Evolutionary conservation across 768 basidiomycete species (phyloP), one percentile per base, ranked within the genome.

Genomic region (Amanita pseudoporphyria): DNA sequence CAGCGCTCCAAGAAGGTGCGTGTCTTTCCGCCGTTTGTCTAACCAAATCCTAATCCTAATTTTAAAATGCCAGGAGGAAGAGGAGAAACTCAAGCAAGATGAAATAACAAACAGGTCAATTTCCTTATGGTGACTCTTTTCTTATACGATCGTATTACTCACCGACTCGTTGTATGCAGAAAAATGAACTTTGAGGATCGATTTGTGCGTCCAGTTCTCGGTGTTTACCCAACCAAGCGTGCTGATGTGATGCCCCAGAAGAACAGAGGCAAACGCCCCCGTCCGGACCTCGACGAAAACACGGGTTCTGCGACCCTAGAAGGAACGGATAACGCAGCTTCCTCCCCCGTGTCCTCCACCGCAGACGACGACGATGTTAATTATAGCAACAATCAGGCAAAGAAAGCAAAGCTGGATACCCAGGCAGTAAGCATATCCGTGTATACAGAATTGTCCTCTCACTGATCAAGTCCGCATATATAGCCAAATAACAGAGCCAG

Each of bases 151-250:
- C 24, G 32, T 44, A 14, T 39, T 52, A 36, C 18, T 53, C 35
- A 40, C 32, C 49, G 19, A 35, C 21, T 51, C 28, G 21, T 48
- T 52, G 39, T 51, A 45, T 50, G 9, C 58, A 84, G 81, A 65
- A 83, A 82, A 59, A 75, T 67, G 45, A 63, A 71, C 7, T 84
- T 83, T 61, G 76, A 77, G 51, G 70, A 71, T 54, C 72, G 81
- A 59, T 82, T 82, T 67, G 79, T 81, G 58, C 59, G 78, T 74
- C 5, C 3, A 51, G 16, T 44, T 45, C 1, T 32, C 18, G 6
- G 31, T 9, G n/a, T 45, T 14, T 40, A 32, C 35, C 6, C 12
- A 22, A 22, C 33, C 13, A 45, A 31, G 13, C 32, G 33, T 12
- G 28, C n/a, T 9, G 48, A 3, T 42, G 13, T 24, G 9, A 13